A percentile compares a stretch with the other conserved stretches of the same genome.
phyloP scores from a whole-genome alignment of 495 filamentous ascomycete genomes.

The Lentithecium fluviatile region DNA sequence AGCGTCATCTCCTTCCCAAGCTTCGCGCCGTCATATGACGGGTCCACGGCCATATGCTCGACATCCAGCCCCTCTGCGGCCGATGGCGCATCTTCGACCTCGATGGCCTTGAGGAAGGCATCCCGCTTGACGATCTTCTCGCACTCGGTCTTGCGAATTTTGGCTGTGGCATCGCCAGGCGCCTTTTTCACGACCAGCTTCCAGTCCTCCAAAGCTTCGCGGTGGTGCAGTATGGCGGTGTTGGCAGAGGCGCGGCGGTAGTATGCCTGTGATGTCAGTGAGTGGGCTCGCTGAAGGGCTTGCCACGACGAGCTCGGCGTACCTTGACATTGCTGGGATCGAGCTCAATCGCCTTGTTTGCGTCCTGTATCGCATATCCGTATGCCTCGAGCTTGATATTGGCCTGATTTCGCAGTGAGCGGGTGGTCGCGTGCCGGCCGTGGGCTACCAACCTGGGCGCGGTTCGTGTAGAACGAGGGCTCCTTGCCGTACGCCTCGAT shows the following conservation, averaged over 20 bases:
- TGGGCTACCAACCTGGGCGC: slow-evolving; percentile 72
- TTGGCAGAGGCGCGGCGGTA: slow-evolving; percentile 90
- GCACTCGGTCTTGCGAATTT: slow-evolving; percentile 83
- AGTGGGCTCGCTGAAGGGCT: slow-evolving; percentile 1
- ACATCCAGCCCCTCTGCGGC: slow-evolving; percentile 88
- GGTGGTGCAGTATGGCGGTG: slow-evolving; percentile 81
- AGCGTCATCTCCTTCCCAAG: slow-evolving; percentile 85
- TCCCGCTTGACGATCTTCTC: slow-evolving; percentile 87
- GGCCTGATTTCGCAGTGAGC: slow-evolving; percentile 54
- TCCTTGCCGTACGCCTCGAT: slow-evolving; percentile 83
- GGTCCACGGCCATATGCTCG: slow-evolving; percentile 77
- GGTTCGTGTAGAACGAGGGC: slow-evolving; percentile 87
- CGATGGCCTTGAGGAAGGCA: slow-evolving; percentile 93
- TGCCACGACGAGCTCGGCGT: slow-evolving; percentile 16
- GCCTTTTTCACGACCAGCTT: slow-evolving; percentile 83
- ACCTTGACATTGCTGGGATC: slow-evolving; percentile 88
- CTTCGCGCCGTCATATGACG: slow-evolving; percentile 77
- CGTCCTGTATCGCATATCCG: slow-evolving; percentile 88
- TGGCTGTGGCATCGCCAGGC: slow-evolving; percentile 85
- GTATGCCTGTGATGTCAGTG: slow-evolving; percentile 65
- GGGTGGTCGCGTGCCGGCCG: slow-evolving; percentile 14
- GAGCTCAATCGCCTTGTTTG: slow-evolving; percentile 88
- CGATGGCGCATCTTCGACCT: slow-evolving; percentile 84
- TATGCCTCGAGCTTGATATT: slow-evolving; percentile 95
- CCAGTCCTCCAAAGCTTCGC: slow-evolving; percentile 88